Evolutionary conservation across 2,329 filamentous ascomycete genomes (phyloP).

Genomic region (Colletotrichum tanaceti): DNA sequence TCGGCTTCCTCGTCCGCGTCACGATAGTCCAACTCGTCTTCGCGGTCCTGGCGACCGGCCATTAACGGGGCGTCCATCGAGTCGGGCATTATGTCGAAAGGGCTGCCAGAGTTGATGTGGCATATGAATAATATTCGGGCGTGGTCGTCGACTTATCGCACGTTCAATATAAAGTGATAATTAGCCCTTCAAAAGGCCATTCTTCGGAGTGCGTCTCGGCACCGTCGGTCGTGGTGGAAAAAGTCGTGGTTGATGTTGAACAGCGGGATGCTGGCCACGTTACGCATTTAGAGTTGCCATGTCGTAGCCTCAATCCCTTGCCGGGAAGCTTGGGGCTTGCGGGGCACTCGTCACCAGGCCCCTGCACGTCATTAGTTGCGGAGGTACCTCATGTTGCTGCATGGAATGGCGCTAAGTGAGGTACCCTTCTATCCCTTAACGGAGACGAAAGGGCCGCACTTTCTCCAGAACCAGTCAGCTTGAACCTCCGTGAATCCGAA

Average conservation of each 20-base stretch:
- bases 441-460: slow-evolving; percentile 6
- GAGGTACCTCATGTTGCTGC: not conserved
- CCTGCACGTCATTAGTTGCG: slow-evolving; percentile 22
- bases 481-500: slow-evolving; percentile 35
- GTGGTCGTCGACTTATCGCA: slow-evolving; percentile 16
- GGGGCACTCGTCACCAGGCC: slow-evolving; percentile 33
- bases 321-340: slow-evolving; percentile 35
- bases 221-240: slow-evolving; percentile 32
- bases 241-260: slow-evolving; percentile 7
- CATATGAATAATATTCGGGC: not conserved
- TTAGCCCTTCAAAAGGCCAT: slow-evolving; percentile 35
- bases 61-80: slow-evolving; percentile 40
- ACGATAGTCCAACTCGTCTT: slow-evolving; percentile 43
- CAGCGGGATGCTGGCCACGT: slow-evolving; percentile 38
- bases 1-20: slow-evolving; percentile 46
- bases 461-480: slow-evolving; percentile 34
- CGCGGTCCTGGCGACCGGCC: slow-evolving; percentile 45
- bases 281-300: slow-evolving; percentile 38
- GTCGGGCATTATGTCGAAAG: slow-evolving; percentile 32
- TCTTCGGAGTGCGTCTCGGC: slow-evolving; percentile 24
- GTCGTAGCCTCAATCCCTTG: slow-evolving; percentile 35
- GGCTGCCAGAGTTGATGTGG: slow-evolving; percentile 7
- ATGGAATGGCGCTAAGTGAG: not conserved
- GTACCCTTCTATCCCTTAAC: slow-evolving; percentile 25
- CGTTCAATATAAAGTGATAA: slow-evolving; percentile 12